Percentiles rank a stretch among this genome's conserved stretches.
These are phyloP conservation scores for Phytophthora pini DNA, from an alignment of 352 stramenopile genomes.

Conservation along the genomic window DNA sequence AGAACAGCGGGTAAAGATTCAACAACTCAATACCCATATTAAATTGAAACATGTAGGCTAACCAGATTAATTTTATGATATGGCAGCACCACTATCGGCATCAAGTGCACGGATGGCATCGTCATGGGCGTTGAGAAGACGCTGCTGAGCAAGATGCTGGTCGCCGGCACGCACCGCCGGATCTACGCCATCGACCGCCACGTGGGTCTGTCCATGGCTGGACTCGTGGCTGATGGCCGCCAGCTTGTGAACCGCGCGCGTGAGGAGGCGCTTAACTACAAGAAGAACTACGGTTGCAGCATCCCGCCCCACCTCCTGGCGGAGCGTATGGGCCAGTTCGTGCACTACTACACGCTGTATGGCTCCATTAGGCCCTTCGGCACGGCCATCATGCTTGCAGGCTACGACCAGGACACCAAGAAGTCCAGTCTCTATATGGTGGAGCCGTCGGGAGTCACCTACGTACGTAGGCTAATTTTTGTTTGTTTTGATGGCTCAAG, in stretches of 20 bases:
- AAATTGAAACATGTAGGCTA: not conserved
- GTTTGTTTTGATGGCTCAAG: not conserved
- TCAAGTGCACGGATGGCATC: slow-evolving; percentile 97
- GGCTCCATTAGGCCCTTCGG: slow-evolving; percentile 97
- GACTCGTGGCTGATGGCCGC: slow-evolving; percentile 95
- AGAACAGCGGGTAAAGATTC: slow-evolving; percentile 90
- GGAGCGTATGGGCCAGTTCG: slow-evolving; percentile 95
- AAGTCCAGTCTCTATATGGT: slow-evolving; percentile 92
- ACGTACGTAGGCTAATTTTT: slow-evolving; percentile 50
- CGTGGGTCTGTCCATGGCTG: slow-evolving; percentile 94
- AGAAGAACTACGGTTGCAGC: slow-evolving; percentile 96
- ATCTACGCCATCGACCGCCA: slow-evolving; percentile 93
- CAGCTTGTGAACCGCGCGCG: slow-evolving; percentile 96
- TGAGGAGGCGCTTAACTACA: slow-evolving; percentile 95
- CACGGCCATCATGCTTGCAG: slow-evolving; percentile 94
- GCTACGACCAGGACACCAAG: slow-evolving; percentile 95
- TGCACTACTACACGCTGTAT: slow-evolving; percentile 99
- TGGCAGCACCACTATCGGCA: slow-evolving; percentile 95
- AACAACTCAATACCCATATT: not conserved
- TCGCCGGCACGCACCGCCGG: slow-evolving; percentile 87
- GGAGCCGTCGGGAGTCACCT: slow-evolving; percentile 92
- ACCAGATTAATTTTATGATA: not conserved
- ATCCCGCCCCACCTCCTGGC: slow-evolving; percentile 95
- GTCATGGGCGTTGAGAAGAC: slow-evolving; percentile 98
- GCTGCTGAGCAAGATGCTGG: slow-evolving; percentile 93